Percentiles rank a stretch among this genome's conserved stretches.
Conservation (phyloP, 1,139 yeast genomes). For the Debaryomyces sp. region DNA sequence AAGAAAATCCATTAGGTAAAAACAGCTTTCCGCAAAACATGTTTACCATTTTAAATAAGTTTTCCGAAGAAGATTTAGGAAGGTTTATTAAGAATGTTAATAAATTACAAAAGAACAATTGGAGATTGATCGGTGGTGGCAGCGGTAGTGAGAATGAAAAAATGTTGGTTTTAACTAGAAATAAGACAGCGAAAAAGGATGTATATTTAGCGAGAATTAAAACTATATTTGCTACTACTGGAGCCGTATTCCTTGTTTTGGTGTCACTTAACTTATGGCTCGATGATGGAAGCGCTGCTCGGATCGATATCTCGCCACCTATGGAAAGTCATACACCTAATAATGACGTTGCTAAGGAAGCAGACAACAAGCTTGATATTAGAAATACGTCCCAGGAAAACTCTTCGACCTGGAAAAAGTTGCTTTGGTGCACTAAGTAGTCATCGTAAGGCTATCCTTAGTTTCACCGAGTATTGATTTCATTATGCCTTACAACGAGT, state of each 20-base stretch:
- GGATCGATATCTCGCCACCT: neutral
- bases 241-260: constrained; percentile 33
- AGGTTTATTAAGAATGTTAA: constrained; percentile 29
- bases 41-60: constrained; percentile 44
- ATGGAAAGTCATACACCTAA: neutral
- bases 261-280: constrained; percentile 31
- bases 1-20: constrained; percentile 44
- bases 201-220: constrained; percentile 22
- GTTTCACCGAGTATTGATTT: neutral
- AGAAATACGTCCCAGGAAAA: neutral
- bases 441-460: neutral
- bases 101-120: constrained; percentile 31
- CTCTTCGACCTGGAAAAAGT: constrained; percentile 1
- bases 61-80: constrained; percentile 34
- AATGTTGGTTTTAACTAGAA: constrained; percentile 28
- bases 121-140: constrained; percentile 41
- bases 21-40: constrained; percentile 44
- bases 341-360: neutral
- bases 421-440: constrained; percentile 6
- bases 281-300: constrained; percentile 15
- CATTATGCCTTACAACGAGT: neutral
- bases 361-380: neutral
- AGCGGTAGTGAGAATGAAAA: constrained; percentile 14
- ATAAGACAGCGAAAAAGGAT: constrained; percentile 7
- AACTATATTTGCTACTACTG: constrained; percentile 36